Conservation (phyloP, 176 grass and related monocot genomes). For the Oryza glumipatula region DNA sequence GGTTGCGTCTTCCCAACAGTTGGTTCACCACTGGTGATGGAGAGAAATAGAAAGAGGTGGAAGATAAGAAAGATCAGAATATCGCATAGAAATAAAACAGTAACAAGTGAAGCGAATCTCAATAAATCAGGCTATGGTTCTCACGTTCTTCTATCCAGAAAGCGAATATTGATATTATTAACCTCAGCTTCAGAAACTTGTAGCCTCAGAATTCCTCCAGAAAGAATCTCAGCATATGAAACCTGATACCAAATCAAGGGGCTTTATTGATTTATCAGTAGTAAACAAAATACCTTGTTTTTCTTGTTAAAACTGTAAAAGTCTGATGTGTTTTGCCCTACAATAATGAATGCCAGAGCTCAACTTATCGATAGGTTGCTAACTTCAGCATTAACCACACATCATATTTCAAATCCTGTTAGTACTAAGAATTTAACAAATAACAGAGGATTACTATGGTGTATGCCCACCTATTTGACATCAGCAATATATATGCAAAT, state of each 20-base stretch:
- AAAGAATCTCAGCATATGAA: conserved; percentile 88
- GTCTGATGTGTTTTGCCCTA: background rate
- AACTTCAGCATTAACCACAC: background rate
- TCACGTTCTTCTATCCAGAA: conserved; percentile 94
- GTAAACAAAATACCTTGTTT: background rate
- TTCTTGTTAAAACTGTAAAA: conserved; percentile 12
- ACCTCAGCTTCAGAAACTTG: conserved; percentile 89
- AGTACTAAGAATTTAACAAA: conserved; percentile 13
- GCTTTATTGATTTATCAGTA: conserved; percentile 38
- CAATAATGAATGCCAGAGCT: background rate
- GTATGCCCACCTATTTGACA: conserved; percentile 18
- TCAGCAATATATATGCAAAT: background rate
- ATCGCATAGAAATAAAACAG: conserved; percentile 14
- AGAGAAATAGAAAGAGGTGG: conserved; percentile 12
- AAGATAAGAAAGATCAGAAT: conserved; percentile 49
- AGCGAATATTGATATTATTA: conserved; percentile 88
- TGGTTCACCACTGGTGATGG: conserved; percentile 73
- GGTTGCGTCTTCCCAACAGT: conserved; percentile 82
- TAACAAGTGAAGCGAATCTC: conserved; percentile 32
- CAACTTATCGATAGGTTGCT: background rate
- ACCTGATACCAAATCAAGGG: conserved; percentile 59
- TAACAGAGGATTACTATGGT: conserved; percentile 14
- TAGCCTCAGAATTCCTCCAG: conserved; percentile 87
- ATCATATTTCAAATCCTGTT: conserved; percentile 4
- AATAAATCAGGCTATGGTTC: conserved; percentile 34